Conservation (phyloP, 139 green algal genomes). For the Chlorella sp. region DNA sequence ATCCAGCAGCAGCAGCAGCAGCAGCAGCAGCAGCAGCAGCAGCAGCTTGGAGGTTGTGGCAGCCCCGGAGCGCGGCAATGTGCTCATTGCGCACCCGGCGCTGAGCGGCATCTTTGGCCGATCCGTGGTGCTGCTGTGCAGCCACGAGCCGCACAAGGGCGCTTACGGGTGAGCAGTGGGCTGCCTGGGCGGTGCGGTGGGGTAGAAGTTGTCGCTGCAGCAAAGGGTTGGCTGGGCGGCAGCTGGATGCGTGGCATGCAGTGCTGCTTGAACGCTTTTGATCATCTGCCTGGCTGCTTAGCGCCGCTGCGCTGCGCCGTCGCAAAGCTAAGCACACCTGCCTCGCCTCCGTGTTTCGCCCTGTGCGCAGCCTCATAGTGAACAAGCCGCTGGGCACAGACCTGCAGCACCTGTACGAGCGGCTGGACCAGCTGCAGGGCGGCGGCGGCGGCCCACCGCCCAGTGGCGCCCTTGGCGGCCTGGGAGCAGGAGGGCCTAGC, state of each 20-base stretch:
- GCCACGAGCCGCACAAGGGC: neutral
- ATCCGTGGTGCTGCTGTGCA: slow-evolving; percentile 31
- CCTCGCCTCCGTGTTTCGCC: too few species aligned
- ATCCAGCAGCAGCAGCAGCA: neutral
- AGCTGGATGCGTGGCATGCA: too few species aligned
- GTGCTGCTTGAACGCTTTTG: too few species aligned
- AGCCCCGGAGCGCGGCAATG: neutral
- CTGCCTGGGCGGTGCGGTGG: too few species aligned
- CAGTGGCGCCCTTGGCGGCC: neutral
- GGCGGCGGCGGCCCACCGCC: neutral
- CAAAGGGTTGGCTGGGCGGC: too few species aligned
- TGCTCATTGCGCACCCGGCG: slow-evolving; percentile 37
- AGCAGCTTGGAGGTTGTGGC: neutral
- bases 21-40: neutral
- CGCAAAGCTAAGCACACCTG: too few species aligned
- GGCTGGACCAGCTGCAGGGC: slow-evolving; percentile 4
- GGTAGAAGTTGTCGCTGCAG: too few species aligned
- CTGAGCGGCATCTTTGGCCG: slow-evolving; percentile 21
- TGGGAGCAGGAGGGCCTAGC: neutral
- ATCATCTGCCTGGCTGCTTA: too few species aligned
- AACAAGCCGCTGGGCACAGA: slow-evolving; percentile 38
- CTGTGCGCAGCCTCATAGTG: neutral
- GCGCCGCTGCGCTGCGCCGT: too few species aligned
- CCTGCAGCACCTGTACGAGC: slow-evolving; percentile 19
- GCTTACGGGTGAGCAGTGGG: too few species aligned